Evolutionary conservation across 2,329 filamentous ascomycete genomes (phyloP).

Genomic region (Aspergillus sp.): DNA sequence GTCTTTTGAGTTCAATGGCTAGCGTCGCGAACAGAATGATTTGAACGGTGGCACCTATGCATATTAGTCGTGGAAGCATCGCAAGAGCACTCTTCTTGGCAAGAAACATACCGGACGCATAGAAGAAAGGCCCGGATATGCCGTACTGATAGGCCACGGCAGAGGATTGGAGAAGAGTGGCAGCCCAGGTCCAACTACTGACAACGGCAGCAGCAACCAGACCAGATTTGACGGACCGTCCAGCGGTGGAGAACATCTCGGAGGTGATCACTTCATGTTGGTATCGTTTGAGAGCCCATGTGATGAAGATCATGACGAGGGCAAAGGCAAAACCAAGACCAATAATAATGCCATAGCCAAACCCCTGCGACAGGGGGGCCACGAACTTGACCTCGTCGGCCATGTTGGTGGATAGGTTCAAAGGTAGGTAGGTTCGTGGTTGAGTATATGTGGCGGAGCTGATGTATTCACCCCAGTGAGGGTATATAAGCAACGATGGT

Average conservation of each 20-base stretch:
- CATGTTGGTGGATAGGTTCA: slow-evolving; percentile 14
- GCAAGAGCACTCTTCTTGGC: neutral
- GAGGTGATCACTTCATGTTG: slow-evolving; percentile 77
- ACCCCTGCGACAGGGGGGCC: slow-evolving; percentile 52
- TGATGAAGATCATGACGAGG: slow-evolving; percentile 71
- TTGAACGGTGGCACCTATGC: slow-evolving; percentile 69
- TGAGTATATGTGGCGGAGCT: neutral
- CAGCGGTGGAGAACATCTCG: slow-evolving; percentile 89
- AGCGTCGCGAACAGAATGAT: slow-evolving; percentile 87
- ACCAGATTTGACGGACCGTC: slow-evolving; percentile 83
- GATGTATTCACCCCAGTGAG: neutral
- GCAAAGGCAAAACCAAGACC: slow-evolving; percentile 73
- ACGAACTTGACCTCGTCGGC: slow-evolving; percentile 26
- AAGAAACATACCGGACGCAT: slow-evolving; percentile 56
- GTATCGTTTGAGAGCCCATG: slow-evolving; percentile 66
- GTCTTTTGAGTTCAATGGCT: slow-evolving; percentile 83
- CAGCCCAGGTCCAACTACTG: slow-evolving; percentile 90
- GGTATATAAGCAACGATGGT: neutral
- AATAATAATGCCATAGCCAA: slow-evolving; percentile 75
- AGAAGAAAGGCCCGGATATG: slow-evolving; percentile 64
- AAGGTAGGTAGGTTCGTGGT: neutral
- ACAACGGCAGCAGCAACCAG: slow-evolving; percentile 88
- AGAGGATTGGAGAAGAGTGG: slow-evolving; percentile 74
- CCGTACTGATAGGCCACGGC: slow-evolving; percentile 80
- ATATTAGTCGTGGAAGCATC: neutral